Base-by-base conservation (phyloP, 129 eudicot genomes). In the Mikania micrantha region DNA sequence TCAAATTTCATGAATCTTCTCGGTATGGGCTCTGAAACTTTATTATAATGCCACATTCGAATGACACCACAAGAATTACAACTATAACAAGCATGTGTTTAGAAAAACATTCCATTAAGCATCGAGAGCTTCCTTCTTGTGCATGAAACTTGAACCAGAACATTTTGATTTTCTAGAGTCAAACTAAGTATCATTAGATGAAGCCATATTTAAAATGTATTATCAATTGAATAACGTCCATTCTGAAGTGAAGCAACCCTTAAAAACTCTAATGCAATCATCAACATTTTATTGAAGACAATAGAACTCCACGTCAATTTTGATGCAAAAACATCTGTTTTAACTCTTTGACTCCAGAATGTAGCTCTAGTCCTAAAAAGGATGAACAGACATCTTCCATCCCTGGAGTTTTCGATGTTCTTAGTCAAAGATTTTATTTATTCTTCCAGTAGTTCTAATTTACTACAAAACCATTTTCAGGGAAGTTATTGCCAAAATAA, bases 141-240 rank as follows among this genome's bases (percentile, higher is more conserved):
- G 40, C 77, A 60, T 71, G 25, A 31, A 42, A 70, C 4, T 58
- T 29, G 13, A 60, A 13, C 41, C 66, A 2, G 28, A 56, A 11
- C 12, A 0, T 49, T 31, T 73, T 63, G 77, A 73, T 64, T 63
- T 60, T 73, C 64, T 11, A 73, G 22, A 50, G 71, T 63, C 71
- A 73, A 61, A 73, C 53, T 0, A 45, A 22, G 52, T 35, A 22
- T 41, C 3, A 11, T 6, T 39, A 38, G 7, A 63, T 36, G 41
- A 36, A 73, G 7, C 64, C 38, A n/a, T 13, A 45, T 44, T 29
- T 58, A 24, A 58, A 59, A 45, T 10, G 36, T 10, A 4, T 66
- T 15, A 57, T 36, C 1, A 57, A 45, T 42, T 22, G 35, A 24
- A 5, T 17, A 67, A 19, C 59, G 6, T 28, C 19, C 11, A 7